Conservation (phyloP, 2,329 filamentous ascomycete species). For the Trichophaea hybrida region DNA sequence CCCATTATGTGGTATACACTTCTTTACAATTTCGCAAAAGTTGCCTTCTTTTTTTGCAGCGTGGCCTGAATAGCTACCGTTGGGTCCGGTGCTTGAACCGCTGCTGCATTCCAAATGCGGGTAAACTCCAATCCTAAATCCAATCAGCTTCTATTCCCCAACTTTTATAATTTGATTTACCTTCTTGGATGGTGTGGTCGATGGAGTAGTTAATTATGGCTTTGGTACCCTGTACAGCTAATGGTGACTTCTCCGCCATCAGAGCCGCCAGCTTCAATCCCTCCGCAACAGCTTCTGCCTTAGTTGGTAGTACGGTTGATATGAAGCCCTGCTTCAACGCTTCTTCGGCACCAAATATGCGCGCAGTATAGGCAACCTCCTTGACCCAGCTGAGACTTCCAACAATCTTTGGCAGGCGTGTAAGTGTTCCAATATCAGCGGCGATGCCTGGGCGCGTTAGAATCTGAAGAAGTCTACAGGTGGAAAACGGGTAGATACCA, state of each 20-base stretch:
- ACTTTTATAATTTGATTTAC: constrained; percentile 34
- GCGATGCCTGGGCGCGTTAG: constrained; percentile 44
- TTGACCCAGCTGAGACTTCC: constrained; percentile 62
- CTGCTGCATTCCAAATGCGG: constrained; percentile 70
- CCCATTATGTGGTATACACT: background rate
- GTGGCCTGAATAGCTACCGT: constrained; percentile 59
- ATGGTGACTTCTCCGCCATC: constrained; percentile 69
- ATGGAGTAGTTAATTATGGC: constrained; percentile 69
- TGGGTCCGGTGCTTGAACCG: constrained; percentile 69
- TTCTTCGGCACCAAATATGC: constrained; percentile 55
- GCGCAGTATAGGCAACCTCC: constrained; percentile 58
- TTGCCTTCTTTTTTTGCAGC: constrained; percentile 62
- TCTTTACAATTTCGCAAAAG: constrained; percentile 66
- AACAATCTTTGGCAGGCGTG: constrained; percentile 58
- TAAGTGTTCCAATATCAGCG: constrained; percentile 63
- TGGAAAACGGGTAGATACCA: background rate
- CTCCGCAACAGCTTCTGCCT: constrained; percentile 47
- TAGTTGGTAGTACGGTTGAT: constrained; percentile 47
- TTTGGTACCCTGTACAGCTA: constrained; percentile 78
- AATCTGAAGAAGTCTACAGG: background rate
- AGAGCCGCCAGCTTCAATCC: constrained; percentile 49
- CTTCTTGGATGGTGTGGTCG: constrained; percentile 64
- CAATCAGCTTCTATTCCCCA: constrained; percentile 2
- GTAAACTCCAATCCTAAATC: constrained; percentile 60
- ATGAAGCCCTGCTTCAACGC: constrained; percentile 57